Evolutionary conservation across 345 rosid species (phyloP).

Genomic region (Capsella bursapastoris): DNA sequence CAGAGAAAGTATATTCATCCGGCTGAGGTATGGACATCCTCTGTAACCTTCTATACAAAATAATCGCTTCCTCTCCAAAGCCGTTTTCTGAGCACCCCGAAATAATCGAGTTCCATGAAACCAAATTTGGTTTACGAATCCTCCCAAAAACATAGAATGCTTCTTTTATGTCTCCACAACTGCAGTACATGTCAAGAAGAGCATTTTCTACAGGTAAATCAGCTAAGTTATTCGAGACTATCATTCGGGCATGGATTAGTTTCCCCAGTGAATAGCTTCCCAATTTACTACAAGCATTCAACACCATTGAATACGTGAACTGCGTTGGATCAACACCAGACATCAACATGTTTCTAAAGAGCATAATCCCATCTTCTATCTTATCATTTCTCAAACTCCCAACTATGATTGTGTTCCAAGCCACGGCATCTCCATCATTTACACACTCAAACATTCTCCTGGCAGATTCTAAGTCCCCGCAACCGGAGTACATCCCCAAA

Average conservation of each 20-base stretch:
- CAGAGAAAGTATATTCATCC: conserved; percentile 81
- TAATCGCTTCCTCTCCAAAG: conserved; percentile 59
- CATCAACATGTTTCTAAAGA: conserved; percentile 58
- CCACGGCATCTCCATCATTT: conserved; percentile 60
- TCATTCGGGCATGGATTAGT: conserved; percentile 59
- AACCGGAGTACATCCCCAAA: conserved; percentile 72
- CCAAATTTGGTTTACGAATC: conserved; percentile 58
- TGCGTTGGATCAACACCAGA: conserved; percentile 60
- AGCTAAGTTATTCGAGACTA: conserved; percentile 53
- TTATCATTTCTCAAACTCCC: conserved; percentile 71
- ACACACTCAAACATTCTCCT: conserved; percentile 52
- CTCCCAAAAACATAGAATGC: conserved; percentile 55
- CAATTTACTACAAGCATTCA: conserved; percentile 69
- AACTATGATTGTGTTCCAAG: conserved; percentile 78
- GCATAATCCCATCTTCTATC: conserved; percentile 51
- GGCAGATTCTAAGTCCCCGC: conserved; percentile 70
- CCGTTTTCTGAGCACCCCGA: conserved; percentile 69
- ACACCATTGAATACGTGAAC: conserved; percentile 71
- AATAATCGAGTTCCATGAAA: conserved; percentile 88
- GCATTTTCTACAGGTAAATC: conserved; percentile 79
- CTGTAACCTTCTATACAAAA: conserved; percentile 53
- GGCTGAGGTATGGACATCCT: conserved; percentile 54
- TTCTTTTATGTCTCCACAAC: conserved; percentile 55
- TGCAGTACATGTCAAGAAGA: conserved; percentile 83
- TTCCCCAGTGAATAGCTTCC: conserved; percentile 54